Base-by-base conservation (phyloP, 805 yeast species). In the Cyberlindnera saturnus region DNA sequence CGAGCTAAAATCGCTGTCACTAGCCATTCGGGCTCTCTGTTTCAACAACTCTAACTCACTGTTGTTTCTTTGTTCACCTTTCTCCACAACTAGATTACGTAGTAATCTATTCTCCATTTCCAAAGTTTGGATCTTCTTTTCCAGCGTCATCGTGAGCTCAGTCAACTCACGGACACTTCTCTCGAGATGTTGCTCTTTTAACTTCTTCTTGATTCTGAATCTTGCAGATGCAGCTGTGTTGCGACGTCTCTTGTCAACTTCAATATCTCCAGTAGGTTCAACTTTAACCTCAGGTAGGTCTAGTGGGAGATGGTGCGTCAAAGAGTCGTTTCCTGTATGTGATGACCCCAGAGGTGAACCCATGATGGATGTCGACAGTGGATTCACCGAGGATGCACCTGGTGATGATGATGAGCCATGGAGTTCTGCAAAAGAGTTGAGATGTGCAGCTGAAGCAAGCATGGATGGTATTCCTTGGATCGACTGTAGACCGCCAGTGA, bases 191-290 rank as follows among this genome's bases (percentile, higher is more conserved):
- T 86, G 93, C 66, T 91, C 97, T 62, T 87, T 85, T 65, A 84
- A 58, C 73, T 91, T 90, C 79, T 86, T 89, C 74, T 87, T 88
- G 60, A 88, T 77, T 50, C 99, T 75, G 71, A 91, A 91, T 47
- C 98, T 73, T 4, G 97, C 97, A 17, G 91, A 81, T 1, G 99
- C 98, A 1, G 93, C 96, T 0, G 96, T 89, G 65, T 89, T 90
- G 55, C 95, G 75, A 50, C 84, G 78, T 48, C 96, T 75, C 65
- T 87, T 91, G 57, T 85, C 93, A 36, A 72, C 74, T 45, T 77
- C 81, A 18, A 74, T 61, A 44, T 53, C 62, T 15, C 55, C 59
- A 18, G 58, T 51, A 6, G 50, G 41, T 31, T 50, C 56, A 17
- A 42, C 35, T 30, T 47, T 51, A 10, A 46, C 28, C 3, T 48